Conservation (phyloP, 169 alveolate genomes). For the Cyclospora cayetanensis region DNA sequence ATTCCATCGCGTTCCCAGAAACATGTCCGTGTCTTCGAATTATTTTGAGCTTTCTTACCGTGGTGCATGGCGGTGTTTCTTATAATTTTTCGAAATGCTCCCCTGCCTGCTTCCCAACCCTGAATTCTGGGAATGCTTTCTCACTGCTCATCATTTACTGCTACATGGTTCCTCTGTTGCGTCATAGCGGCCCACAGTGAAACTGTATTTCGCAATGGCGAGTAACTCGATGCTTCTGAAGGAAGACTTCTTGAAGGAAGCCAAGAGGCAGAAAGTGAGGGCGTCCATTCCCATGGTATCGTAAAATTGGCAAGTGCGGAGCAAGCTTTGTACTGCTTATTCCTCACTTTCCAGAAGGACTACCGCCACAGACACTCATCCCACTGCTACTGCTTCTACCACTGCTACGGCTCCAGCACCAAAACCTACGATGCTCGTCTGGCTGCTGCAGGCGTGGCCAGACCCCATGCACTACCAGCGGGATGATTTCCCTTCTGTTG, state of each 20-base stretch:
- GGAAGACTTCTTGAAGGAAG: slow-evolving; percentile 47
- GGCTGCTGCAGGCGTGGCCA: slow-evolving; percentile 56
- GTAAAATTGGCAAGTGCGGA: background rate
- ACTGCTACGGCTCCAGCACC: no score
- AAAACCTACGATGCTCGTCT: background rate
- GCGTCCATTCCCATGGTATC: background rate
- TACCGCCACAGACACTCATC: no score
- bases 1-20: background rate
- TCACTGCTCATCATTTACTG: no score
- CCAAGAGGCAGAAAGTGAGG: slow-evolving; percentile 29
- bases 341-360: background rate
- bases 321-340: background rate
- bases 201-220: slow-evolving; percentile 55
- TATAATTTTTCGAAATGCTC: no score
- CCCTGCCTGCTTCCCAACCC: no score
- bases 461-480: slow-evolving; percentile 61
- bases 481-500: slow-evolving; percentile 48
- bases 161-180: background rate
- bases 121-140: no score
- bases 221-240: slow-evolving; percentile 26
- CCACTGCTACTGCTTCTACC: no score
- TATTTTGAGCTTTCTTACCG: no score
- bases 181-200: slow-evolving; percentile 60
- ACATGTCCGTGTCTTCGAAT: background rate
- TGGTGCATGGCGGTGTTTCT: no score